Base-by-base conservation (phyloP, 192 early-diverging fungal species). In the Podila epicladia region DNA sequence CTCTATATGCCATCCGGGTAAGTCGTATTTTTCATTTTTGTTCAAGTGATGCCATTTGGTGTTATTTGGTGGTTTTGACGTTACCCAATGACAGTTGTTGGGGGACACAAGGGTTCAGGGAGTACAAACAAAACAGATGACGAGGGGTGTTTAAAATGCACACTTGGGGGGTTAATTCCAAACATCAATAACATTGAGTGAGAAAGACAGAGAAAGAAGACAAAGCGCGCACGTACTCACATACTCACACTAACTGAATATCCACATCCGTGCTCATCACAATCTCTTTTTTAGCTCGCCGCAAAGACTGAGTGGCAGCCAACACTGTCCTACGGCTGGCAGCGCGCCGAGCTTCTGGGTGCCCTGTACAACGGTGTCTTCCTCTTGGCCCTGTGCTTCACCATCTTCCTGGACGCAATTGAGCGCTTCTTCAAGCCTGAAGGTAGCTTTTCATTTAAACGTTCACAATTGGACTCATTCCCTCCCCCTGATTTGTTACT, bases 291-390 rank as follows among this genome's bases (percentile, higher is more conserved):
- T 59, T 65, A 91, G 88, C 69, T 94, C 67, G 91, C 93, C 31
- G 85, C 86, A 63, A 87, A 87, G 31, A 89, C 87, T 9, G 82
- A 87, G 71, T 82, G 79, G 63, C 84, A 86, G 17, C 82, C 92
- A 4, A 87, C 89, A 62, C 90, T 93, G 84, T 93, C 94, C 32
- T 98, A 94, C 78, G 96, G 96, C 24, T 93, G 93, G 91, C 94
- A 96, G 83, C 88, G 96, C 48, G 96, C 95, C 5, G 96, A 98
- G 83, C 88, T 97, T 24, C 87, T 98, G 32, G 97, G 95, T 20
- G 97, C 96, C n/a, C 88, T 98, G 4, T 88, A 95, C 51, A 98
- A 97, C 73, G 95, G 94, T 32, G 94, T 97, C 57, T 92, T 95
- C 45, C 76, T 98, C n/a, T 83, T 98, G 12, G 93, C 95, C 13